phyloP scores from a whole-genome alignment of 2,329 filamentous ascomycete genomes.

The Nemania sp. region DNA sequence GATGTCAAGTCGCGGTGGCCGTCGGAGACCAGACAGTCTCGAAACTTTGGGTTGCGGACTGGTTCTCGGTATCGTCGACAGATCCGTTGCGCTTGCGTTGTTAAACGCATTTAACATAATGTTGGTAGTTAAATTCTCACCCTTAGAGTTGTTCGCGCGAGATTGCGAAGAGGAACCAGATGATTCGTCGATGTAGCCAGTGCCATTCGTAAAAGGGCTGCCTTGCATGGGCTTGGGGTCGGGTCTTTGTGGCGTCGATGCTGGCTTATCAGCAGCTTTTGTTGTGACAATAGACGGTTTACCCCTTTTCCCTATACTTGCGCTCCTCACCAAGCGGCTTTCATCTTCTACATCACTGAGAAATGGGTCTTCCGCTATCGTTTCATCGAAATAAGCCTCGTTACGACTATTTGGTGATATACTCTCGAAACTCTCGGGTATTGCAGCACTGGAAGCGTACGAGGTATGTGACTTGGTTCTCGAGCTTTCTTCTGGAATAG shows the following conservation, averaged over 20 bases:
- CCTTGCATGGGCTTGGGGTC: constrained; percentile 43
- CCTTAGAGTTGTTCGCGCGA: constrained; percentile 32
- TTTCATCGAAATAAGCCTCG: constrained; percentile 56
- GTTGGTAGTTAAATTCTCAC: constrained; percentile 45
- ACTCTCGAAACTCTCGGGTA: constrained; percentile 69
- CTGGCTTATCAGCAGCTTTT: constrained; percentile 37
- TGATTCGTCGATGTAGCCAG: constrained; percentile 51
- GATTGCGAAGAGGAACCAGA: constrained; percentile 51
- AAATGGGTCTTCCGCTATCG: constrained; percentile 50
- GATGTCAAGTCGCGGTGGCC: constrained; percentile 78
- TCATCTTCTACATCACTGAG: constrained; percentile 57
- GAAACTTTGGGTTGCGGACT: constrained; percentile 41
- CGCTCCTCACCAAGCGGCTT: constrained; percentile 61
- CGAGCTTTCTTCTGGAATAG: constrained; percentile 73
- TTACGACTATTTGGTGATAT: constrained; percentile 51
- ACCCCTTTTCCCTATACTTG: constrained; percentile 63
- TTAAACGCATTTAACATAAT: constrained; percentile 55
- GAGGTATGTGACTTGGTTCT: constrained; percentile 62
- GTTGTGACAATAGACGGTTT: constrained; percentile 60
- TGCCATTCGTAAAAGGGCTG: constrained; percentile 48
- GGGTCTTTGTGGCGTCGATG: constrained; percentile 40
- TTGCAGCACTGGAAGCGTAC: constrained; percentile 71
- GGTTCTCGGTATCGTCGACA: constrained; percentile 38
- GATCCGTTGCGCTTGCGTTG: constrained; percentile 51
- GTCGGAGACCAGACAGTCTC: constrained; percentile 58